Evolutionary conservation across 768 basidiomycete genomes (phyloP).

Genomic region (Rhizopogon rudus): DNA sequence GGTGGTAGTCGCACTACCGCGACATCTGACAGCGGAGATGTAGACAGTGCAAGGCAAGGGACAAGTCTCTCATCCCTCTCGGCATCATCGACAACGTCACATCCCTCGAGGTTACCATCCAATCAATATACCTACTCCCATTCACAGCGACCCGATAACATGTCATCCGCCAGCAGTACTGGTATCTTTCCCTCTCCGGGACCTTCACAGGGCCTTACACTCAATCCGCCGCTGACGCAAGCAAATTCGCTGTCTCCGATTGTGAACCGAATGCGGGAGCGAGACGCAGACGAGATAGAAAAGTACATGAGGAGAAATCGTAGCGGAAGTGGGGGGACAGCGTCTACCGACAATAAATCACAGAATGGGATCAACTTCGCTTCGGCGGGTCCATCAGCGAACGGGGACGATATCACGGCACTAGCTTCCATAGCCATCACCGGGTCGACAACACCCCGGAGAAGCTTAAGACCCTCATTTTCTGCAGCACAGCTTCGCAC

Average conservation of each 20-base stretch:
- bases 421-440: conserved; percentile 41
- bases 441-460: conserved; percentile 56
- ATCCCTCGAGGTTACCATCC: conserved; percentile 35
- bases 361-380: conserved; percentile 47
- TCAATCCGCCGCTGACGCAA: conserved; percentile 29
- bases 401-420: conserved; percentile 50
- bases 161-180: conserved; percentile 29
- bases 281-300: conserved; percentile 85
- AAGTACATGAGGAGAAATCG: conserved; percentile 80
- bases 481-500: conserved; percentile 75
- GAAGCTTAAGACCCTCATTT: conserved; percentile 60
- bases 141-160: conserved; percentile 30
- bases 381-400: conserved; percentile 46
- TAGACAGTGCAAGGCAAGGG: conserved; percentile 39
- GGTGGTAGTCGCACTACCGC: conserved; percentile 74
- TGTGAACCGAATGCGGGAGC: conserved; percentile 74
- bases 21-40: conserved; percentile 71
- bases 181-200: conserved; percentile 31
- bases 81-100: conserved; percentile 59
- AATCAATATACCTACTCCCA: conserved; percentile 36
- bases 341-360: conserved; percentile 68
- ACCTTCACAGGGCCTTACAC: conserved; percentile 29
- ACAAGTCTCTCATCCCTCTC: conserved; percentile 50
- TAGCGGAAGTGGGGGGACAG: conserved; percentile 72
- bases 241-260: conserved; percentile 66